Conservation (phyloP, 2,329 filamentous ascomycete species). For the Cadophora sp. region DNA sequence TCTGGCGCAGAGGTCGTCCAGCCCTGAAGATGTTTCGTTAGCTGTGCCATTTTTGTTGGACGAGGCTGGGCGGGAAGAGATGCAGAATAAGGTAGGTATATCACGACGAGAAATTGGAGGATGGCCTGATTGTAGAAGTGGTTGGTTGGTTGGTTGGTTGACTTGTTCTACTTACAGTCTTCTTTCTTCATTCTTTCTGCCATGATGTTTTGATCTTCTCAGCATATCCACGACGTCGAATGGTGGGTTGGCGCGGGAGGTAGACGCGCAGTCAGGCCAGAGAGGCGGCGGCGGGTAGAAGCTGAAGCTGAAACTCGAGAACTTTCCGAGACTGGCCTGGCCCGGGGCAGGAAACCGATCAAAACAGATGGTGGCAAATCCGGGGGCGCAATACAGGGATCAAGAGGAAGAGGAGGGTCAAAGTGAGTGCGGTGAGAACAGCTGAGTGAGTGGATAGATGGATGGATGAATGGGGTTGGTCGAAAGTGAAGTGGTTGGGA, state of each 20-base stretch:
- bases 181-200: conserved; percentile 82
- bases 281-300: conserved; percentile 10
- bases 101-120: neutral
- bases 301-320: conserved; percentile 25
- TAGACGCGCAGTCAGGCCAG: conserved; percentile 30
- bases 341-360: neutral
- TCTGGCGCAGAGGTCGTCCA: conserved; percentile 96
- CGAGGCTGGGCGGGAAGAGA: conserved; percentile 19
- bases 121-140: neutral
- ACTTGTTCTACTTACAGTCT: conserved; percentile 69
- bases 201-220: conserved; percentile 68
- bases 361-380: conserved; percentile 11
- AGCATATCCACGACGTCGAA: conserved; percentile 62
- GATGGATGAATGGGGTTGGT: neutral
- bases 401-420: neutral
- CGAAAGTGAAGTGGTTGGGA: conserved; percentile 1
- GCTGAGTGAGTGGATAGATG: neutral
- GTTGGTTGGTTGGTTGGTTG: no score
- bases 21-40: conserved; percentile 61
- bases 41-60: conserved; percentile 17
- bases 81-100: neutral
- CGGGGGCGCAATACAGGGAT: conserved; percentile 19
- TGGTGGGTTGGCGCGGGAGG: conserved; percentile 22
- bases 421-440: neutral
- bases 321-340: conserved; percentile 7